These are phyloP conservation scores for Dryas alaskensis DNA, from an alignment of 306 rosid species.

Conservation along the genomic window DNA sequence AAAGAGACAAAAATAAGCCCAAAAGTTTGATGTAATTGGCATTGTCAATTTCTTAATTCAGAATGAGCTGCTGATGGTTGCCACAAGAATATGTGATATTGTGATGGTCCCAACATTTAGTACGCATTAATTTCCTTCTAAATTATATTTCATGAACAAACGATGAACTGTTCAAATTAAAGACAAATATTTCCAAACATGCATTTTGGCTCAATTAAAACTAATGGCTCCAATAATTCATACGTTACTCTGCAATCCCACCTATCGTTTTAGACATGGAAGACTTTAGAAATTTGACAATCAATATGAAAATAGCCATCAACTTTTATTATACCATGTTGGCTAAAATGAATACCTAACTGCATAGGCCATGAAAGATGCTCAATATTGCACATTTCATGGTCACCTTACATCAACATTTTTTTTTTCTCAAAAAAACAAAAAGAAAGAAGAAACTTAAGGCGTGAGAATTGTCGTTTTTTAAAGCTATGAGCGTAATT, in stretches of 20 bases:
- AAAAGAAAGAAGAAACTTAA: too few relatives aligned
- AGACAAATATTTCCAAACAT: background rate
- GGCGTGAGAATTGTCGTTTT: too few relatives aligned
- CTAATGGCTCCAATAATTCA: background rate
- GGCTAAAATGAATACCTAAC: background rate
- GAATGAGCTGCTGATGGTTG: background rate
- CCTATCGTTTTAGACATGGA: too few relatives aligned
- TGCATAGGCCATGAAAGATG: too few relatives aligned
- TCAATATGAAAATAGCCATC: background rate
- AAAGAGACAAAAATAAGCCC: too few relatives aligned
- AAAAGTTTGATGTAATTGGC: background rate
- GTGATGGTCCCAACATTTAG: background rate
- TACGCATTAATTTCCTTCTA: background rate
- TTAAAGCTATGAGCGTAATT: too few relatives aligned
- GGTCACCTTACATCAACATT: too few relatives aligned
- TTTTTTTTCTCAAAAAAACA: too few relatives aligned
- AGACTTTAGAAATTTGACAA: background rate
- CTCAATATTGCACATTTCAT: too few relatives aligned
- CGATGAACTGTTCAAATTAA: background rate
- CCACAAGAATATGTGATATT: background rate
- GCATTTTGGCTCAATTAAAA: background rate
- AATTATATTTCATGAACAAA: background rate
- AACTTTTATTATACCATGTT: background rate
- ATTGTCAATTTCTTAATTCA: background rate
- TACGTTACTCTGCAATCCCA: slow-evolving; percentile 2